Evolutionary conservation across 2,329 filamentous ascomycete genomes (phyloP).

Genomic region (Pseudogymnoascus sp.): DNA sequence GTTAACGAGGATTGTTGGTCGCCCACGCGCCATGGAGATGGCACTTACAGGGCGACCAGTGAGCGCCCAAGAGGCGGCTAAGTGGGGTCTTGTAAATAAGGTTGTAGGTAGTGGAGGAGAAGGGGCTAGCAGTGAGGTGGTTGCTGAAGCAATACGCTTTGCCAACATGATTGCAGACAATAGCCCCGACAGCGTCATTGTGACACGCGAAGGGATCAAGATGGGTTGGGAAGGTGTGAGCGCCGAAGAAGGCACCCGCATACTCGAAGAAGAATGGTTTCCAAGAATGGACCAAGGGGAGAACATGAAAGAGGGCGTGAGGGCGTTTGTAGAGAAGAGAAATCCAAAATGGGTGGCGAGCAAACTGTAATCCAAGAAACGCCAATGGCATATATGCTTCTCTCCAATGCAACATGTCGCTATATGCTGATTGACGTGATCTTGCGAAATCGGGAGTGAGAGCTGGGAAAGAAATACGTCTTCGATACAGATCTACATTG

Average conservation of each 20-base stretch:
- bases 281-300: constrained; percentile 54
- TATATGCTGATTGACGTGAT: not conserved
- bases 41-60: constrained; percentile 57
- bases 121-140: constrained; percentile 36
- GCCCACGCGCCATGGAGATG: constrained; percentile 64
- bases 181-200: constrained; percentile 69
- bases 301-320: constrained; percentile 68
- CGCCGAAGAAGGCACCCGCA: constrained; percentile 50
- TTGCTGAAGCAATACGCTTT: constrained; percentile 52
- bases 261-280: constrained; percentile 52
- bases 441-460: not conserved
- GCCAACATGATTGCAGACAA: constrained; percentile 56
- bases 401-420: not conserved
- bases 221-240: constrained; percentile 64
- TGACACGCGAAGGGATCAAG: constrained; percentile 64
- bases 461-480: not conserved
- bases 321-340: constrained; percentile 70
- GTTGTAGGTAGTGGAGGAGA: constrained; percentile 39
- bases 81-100: constrained; percentile 65
- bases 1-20: constrained; percentile 57
- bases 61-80: constrained; percentile 49
- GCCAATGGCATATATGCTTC: not conserved
- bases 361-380: constrained; percentile 40
- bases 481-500: not conserved
- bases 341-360: constrained; percentile 60